phyloP scores from a whole-genome alignment of 306 rosid genomes.

The Corylus avellana region DNA sequence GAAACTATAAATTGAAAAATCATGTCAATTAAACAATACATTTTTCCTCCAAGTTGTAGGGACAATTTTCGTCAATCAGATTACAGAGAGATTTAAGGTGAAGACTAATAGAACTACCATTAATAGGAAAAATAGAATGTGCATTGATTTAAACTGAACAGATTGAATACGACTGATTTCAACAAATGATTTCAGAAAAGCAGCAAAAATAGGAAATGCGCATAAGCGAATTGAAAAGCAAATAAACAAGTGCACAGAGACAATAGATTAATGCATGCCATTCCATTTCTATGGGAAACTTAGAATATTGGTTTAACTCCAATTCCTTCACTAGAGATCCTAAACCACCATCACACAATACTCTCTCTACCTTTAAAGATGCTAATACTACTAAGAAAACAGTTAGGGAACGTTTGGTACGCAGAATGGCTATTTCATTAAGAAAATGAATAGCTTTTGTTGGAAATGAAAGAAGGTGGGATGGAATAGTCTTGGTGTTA shows the following conservation, averaged over 20 bases:
- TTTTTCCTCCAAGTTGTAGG: no score
- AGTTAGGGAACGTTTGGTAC: no score
- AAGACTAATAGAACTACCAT: not conserved
- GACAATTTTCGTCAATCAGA: not conserved
- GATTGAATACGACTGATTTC: not conserved
- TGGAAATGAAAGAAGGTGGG: no score
- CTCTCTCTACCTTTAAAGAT: not conserved
- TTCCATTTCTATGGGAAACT: not conserved
- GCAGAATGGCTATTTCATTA: no score
- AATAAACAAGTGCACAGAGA: not conserved
- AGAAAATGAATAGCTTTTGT: no score
- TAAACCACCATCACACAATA: not conserved
- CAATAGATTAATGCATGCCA: not conserved
- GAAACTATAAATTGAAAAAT: slow-evolving; percentile 50
- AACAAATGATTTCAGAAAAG: not conserved
- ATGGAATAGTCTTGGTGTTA: no score
- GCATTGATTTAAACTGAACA: not conserved
- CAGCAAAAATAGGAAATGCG: not conserved
- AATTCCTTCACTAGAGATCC: not conserved
- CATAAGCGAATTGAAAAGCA: not conserved
- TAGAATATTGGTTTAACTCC: not conserved
- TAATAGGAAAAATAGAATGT: not conserved
- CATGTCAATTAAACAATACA: not conserved
- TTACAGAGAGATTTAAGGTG: not conserved
- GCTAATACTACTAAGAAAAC: not conserved